Base-by-base conservation (phyloP, 257 asterid species). In the Ehretia macrophylla region DNA sequence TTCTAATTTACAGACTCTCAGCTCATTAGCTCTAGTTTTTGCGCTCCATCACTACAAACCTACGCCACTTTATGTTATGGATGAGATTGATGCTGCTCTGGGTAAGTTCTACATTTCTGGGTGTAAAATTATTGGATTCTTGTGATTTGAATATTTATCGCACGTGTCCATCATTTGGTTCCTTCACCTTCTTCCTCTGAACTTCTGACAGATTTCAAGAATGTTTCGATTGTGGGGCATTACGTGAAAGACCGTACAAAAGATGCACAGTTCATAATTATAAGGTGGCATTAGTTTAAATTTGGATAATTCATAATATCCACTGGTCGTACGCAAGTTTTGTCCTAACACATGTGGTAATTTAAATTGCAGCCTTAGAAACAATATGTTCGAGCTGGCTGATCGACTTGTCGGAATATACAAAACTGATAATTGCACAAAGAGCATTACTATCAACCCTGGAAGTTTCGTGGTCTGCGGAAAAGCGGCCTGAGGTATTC, bases 31-130 rank as follows among this genome's bases (percentile, higher is more conserved):
- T 48, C 88, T 93, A n/a, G 99, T 93, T 62, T 93, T 93, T 55
- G 99, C 99, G 17, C 89, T 93, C 60, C 99, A 93, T 79, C 99
- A 93, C 78, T 93, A 86, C 77, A 93, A 93, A 65, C 99, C 99
- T 16, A 93, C 99, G 40, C 97, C 99, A 22, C 95, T 93, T 23
- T 89, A 93, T 51, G 99, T 93, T 65, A 90, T 90, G 97, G 97
- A 90, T 53, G 97, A 90, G 76, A 93, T 93, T 37, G 99, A 93
- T 79, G 99, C 97, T 55, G 97, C 99, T 65, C 63, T 86, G 71
- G 99, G 99, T 86, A 83, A 21, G 60, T 16, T 35, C 23, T n/a
- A 27, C 11, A 8, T 11, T 18, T 18, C 16, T 38, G 19, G 23
- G 32, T 44, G 10, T 49, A 38, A 32, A 16, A 61, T 50, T 14